Evolutionary conservation across 2,329 filamentous ascomycete species (phyloP), one percentile per base, ranked within the genome.

Genomic region (Aureobasidium leucospermi): DNA sequence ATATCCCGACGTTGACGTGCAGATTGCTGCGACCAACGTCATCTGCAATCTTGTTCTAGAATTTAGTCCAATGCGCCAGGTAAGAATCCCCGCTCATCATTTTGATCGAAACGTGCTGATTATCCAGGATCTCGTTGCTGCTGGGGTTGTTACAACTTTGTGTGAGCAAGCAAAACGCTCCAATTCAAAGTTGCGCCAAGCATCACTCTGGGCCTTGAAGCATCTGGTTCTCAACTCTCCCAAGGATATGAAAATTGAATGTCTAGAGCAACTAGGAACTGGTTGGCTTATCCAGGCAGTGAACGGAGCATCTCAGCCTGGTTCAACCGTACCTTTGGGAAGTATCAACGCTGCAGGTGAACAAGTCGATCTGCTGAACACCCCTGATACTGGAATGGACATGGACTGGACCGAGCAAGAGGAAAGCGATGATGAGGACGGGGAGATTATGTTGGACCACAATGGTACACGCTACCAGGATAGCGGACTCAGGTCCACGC

Each of bases 151-250:
- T 65, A 85, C 84, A 62, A 82, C 88, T 0, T 78, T 97, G 1
- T 96, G 91, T 68, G 84, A 89, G 65, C 89, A 96, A 70, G 90
- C 92, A 1, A 89, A 89, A 70, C 94, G 89, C 0, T 80, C 82
- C 48, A 89, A 93, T 67, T 82, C 88, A n/a, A 84, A 86, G 48
- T 78, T 97, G 57, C 85, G 90, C 28, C 79, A 95, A 29, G 91
- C 94, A 67, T 91, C 92, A 23, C 75, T 99, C 1, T 99, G 94
- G 93, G 90, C 91, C 6, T 76, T 99, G 60, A 97, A 97, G 70
- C 90, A 97, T 73, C 81, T 96, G 52, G 87, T 96, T 2, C 82
- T 88, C 63, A 85, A 85, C 23, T 84, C 88, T 6, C 81, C 82
- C 16, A 85, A 87, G 46, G 82, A 87, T 11, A 77, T 89, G 65